Base-by-base conservation (phyloP, 2,329 filamentous ascomycete species). In the Monilinia polystroma region DNA sequence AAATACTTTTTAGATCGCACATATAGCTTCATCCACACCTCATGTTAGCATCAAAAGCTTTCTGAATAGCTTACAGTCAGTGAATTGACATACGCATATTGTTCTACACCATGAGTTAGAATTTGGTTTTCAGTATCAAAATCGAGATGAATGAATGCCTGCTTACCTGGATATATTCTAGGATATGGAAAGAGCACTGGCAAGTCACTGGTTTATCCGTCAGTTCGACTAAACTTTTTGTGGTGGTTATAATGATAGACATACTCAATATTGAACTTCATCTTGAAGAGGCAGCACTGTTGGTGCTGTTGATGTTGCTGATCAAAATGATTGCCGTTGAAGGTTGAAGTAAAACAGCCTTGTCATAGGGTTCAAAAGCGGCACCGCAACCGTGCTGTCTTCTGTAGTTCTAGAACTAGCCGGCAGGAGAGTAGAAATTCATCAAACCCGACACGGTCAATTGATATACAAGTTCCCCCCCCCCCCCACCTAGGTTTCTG, bases 251-350 rank as follows among this genome's bases (percentile, higher is more conserved):
- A 23, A 51, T 3, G n/a, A 38, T 11, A 38, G 7, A 8, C 81
- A 72, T 80, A 88, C 85, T 91, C 90, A 75, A 92, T 92, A 76
- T 88, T 87, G 82, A 92, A 92, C 82, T 87, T 91, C 90, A 92
- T 92, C 87, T 38, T 57, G 63, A 47, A 66, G 20, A 62, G 49
- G 56, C 38, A 54, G 55, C 35, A 47, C 47, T 26, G 16, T 23
- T 35, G 56, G 32, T 54, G 35, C 64, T 53, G 56, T 62, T 66
- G 56, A 66, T 53, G 23, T 56, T 58, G 63, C 51, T 47, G 29
- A 35, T 55, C 29, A n/a, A 57, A 43, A 64, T 57, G 6, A 26
- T 47, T 55, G 32, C 26, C 16, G 16, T 41, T 35, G 43, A 64
- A 16, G 26, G 26, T 51, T 58, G 43, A 52, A 49, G 53, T 58